Conservation (phyloP, 306 rosid species). For the Hippophae tibetana region DNA sequence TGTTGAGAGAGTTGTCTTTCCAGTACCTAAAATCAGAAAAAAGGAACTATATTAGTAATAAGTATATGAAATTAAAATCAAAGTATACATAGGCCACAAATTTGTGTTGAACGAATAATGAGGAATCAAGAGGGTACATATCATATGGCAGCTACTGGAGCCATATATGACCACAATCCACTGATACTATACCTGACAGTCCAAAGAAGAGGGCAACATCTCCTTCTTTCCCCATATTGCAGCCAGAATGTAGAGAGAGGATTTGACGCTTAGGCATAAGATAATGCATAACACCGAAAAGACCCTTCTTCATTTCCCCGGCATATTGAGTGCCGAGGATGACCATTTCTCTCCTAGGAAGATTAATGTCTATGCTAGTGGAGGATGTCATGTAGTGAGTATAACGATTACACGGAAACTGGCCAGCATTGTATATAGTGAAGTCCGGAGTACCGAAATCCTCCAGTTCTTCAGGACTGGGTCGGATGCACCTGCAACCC, state of each 20-base stretch:
- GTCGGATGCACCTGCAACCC: conserved; percentile 87
- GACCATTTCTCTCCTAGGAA: conserved; percentile 82
- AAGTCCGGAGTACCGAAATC: conserved; percentile 83
- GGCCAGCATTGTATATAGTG: conserved; percentile 91
- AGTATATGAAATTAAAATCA: not conserved
- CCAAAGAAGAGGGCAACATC: conserved; percentile 97
- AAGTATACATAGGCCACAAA: not conserved
- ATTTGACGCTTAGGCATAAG: conserved; percentile 79
- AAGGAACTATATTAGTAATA: not conserved
- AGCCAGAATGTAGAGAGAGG: conserved; percentile 87
- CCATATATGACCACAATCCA: conserved; percentile 13
- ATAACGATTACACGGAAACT: conserved; percentile 86
- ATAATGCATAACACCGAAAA: conserved; percentile 85
- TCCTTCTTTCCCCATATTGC: conserved; percentile 75
- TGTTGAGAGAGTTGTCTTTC: conserved; percentile 42
- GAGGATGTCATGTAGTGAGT: conserved; percentile 96
- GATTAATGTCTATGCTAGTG: conserved; percentile 76
- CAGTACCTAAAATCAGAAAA: conserved; percentile 21
- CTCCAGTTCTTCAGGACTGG: conserved; percentile 85
- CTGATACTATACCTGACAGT: conserved; percentile 66
- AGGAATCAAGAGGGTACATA: conserved; percentile 16
- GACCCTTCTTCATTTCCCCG: conserved; percentile 95
- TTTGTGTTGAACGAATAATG: not conserved
- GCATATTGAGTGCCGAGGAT: conserved; percentile 94
- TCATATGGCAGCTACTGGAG: conserved; percentile 16